These are phyloP conservation scores for Carex cristatella DNA, from an alignment of 176 grass and related monocot genomes.

Conservation along the genomic window DNA sequence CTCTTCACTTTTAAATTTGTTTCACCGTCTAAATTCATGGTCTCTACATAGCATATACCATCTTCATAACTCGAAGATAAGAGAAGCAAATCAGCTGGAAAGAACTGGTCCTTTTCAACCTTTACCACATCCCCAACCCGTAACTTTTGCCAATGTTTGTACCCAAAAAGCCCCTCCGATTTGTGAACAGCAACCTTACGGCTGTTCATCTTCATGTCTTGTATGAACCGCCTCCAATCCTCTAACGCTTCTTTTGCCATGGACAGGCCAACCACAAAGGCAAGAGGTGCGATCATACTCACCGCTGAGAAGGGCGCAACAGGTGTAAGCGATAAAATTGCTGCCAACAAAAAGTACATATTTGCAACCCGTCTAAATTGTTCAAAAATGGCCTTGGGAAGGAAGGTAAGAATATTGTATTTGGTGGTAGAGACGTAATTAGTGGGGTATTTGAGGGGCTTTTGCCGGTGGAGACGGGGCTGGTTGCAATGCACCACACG, in stretches of 20 bases:
- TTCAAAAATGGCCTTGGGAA: constrained; percentile 96
- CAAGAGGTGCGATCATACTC: constrained; percentile 85
- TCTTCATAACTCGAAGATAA: constrained; percentile 90
- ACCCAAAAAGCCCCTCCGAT: constrained; percentile 49
- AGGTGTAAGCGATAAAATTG: constrained; percentile 84
- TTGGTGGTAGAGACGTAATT: constrained; percentile 98
- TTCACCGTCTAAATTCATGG: constrained; percentile 96
- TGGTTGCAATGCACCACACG: constrained; percentile 82
- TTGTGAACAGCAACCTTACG: constrained; percentile 63
- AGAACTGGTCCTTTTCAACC: constrained; percentile 98
- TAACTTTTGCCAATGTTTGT: constrained; percentile 69
- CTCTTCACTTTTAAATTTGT: constrained; percentile 98
- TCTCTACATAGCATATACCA: constrained; percentile 97
- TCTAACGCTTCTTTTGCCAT: constrained; percentile 93
- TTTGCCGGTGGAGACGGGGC: constrained; percentile 50
- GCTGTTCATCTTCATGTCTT: constrained; percentile 95
- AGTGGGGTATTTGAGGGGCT: constrained; percentile 69
- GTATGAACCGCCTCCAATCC: constrained; percentile 91
- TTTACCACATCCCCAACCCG: constrained; percentile 80
- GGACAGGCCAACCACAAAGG: constrained; percentile 80
- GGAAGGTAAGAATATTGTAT: constrained; percentile 88
- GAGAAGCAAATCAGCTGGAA: constrained; percentile 80
- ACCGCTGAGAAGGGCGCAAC: constrained; percentile 67
- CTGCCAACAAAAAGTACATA: constrained; percentile 88
- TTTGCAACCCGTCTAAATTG: constrained; percentile 97